Conservation (phyloP, 2,329 filamentous ascomycete genomes). For the Apiospora malaysiana region DNA sequence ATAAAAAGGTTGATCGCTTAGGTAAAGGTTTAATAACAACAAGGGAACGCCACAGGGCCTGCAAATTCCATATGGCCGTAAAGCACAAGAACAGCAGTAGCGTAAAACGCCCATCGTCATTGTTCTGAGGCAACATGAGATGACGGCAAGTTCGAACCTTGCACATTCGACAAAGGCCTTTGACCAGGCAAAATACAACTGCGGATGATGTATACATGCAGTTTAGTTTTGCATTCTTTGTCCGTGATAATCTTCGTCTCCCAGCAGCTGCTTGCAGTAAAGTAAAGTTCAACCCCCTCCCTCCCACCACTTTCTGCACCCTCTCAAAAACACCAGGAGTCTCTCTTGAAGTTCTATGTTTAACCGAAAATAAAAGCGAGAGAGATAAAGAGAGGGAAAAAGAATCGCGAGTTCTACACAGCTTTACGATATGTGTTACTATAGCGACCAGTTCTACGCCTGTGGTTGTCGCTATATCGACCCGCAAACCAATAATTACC, state of each 20-base stretch:
- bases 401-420: neutral
- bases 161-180: neutral
- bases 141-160: slow-evolving; percentile 9
- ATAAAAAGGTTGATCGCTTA: no score
- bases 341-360: neutral
- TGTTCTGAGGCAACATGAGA: neutral
- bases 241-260: neutral
- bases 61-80: neutral
- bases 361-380: neutral
- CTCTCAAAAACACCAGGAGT: neutral
- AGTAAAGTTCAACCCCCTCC: neutral
- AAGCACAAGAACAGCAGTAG: neutral
- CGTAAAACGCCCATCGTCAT: neutral
- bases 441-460: slow-evolving; percentile 7
- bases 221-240: slow-evolving; percentile 6
- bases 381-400: neutral
- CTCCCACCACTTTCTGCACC: neutral
- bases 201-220: neutral
- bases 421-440: neutral
- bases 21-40: no score
- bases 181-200: neutral
- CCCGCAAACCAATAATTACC: neutral
- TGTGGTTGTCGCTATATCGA: slow-evolving; percentile 8
- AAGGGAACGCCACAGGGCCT: neutral
- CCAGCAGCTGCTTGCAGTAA: neutral